Evolutionary conservation across 352 stramenopile genomes (phyloP).

Genomic region (Phytophthora syringae): DNA sequence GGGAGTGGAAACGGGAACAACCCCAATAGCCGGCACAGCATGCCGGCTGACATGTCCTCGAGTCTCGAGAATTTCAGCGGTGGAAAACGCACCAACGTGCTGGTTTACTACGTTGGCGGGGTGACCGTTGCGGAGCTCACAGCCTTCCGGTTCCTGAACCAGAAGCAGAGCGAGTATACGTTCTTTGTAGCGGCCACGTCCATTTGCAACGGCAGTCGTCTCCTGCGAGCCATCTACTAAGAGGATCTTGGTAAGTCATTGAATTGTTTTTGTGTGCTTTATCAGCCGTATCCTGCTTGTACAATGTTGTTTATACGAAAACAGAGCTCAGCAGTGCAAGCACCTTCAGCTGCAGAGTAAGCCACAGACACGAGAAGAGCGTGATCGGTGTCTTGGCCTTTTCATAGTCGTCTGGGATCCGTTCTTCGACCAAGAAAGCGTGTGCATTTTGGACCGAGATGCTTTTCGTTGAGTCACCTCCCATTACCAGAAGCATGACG

Average conservation of each 20-base stretch:
- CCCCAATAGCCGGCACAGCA: slow-evolving; percentile 23
- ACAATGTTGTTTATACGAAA: background rate
- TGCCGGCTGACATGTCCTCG: slow-evolving; percentile 18
- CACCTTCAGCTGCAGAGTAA: slow-evolving; percentile 55
- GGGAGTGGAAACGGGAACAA: slow-evolving; percentile 29
- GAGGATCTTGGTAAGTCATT: slow-evolving; percentile 7
- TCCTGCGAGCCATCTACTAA: slow-evolving; percentile 68
- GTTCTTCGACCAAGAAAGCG: slow-evolving; percentile 58
- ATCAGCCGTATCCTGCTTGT: background rate
- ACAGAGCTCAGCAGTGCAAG: slow-evolving; percentile 21
- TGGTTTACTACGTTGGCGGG: slow-evolving; percentile 88
- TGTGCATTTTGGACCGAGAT: slow-evolving; percentile 54
- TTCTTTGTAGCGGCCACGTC: slow-evolving; percentile 80
- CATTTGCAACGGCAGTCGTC: slow-evolving; percentile 73
- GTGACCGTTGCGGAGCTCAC: slow-evolving; percentile 86
- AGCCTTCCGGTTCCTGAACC: slow-evolving; percentile 78
- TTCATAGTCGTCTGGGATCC: slow-evolving; percentile 51
- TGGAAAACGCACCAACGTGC: slow-evolving; percentile 41
- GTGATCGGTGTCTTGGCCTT: slow-evolving; percentile 45
- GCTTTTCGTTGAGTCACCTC: slow-evolving; percentile 36
- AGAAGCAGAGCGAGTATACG: slow-evolving; percentile 59
- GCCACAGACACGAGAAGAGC: slow-evolving; percentile 32
- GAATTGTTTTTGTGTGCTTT: background rate
- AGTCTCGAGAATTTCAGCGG: slow-evolving; percentile 16
- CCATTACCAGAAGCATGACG: slow-evolving; percentile 55